Percentiles rank a stretch among this genome's conserved stretches.
phyloP scores from a whole-genome alignment of 305 asterid genomes.

The Lippia alba region DNA sequence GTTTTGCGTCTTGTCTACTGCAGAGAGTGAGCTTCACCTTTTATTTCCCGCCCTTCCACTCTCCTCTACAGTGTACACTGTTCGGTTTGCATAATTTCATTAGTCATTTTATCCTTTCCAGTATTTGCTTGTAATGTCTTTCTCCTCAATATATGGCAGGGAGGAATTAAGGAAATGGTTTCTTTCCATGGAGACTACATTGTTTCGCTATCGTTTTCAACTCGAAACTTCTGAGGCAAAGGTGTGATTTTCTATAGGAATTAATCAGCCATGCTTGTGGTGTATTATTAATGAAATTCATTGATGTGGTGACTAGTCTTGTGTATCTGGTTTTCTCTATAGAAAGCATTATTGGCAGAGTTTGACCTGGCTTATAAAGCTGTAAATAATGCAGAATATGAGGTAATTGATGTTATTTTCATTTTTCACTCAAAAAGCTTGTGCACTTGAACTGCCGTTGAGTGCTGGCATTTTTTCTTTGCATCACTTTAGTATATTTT shows the following conservation, averaged over 20 bases:
- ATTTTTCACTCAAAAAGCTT: slow-evolving; percentile 12
- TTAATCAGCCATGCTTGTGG: slow-evolving; percentile 25
- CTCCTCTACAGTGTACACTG: slow-evolving; percentile 4
- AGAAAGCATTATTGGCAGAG: slow-evolving; percentile 75
- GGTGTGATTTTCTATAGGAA: slow-evolving; percentile 51
- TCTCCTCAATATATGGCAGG: slow-evolving; percentile 41
- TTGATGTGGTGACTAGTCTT: slow-evolving; percentile 32
- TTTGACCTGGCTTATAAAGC: slow-evolving; percentile 85
- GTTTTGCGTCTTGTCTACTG: slow-evolving; percentile 94
- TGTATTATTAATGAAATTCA: slow-evolving; percentile 19
- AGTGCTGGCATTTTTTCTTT: too few relatives aligned
- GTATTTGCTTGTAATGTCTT: slow-evolving; percentile 24
- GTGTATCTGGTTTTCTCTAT: slow-evolving; percentile 31
- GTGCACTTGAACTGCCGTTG: too few relatives aligned
- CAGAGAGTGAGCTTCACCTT: slow-evolving; percentile 69
- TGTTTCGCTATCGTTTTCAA: slow-evolving; percentile 83
- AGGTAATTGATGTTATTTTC: slow-evolving; percentile 52
- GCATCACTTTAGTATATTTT: slow-evolving; percentile 17
- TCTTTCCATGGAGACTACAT: slow-evolving; percentile 87
- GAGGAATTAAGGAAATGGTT: slow-evolving; percentile 93
- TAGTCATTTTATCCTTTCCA: background rate
- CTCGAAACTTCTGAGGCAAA: slow-evolving; percentile 61
- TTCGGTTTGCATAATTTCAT: slow-evolving; percentile 5
- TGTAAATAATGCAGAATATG: slow-evolving; percentile 78
- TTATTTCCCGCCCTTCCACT: slow-evolving; percentile 10